Base-by-base conservation (phyloP, 2,329 filamentous ascomycete genomes). In the Aspergillus fischeri region DNA sequence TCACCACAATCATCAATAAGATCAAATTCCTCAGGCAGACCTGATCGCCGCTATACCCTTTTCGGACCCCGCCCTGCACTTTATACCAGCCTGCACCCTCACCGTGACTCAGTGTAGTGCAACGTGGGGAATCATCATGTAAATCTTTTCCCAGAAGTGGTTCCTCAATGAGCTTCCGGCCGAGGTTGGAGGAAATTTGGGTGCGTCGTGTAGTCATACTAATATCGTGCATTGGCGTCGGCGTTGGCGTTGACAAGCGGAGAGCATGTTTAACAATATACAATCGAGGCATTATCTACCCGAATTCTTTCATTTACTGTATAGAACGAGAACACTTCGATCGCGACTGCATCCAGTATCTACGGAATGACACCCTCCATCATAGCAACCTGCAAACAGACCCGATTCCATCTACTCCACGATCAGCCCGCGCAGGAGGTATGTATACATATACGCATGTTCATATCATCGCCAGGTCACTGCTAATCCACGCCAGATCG, bases 311-410 rank as follows among this genome's bases (percentile, higher is more conserved):
- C 11, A 17, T 7, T 6, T 35, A 35, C 32, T 35, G 4, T 7
- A 35, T 14, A 3, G 11, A 17, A 35, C 6, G 2, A 35, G 32
- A 35, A 17, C 17, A 7, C 14, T 17, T 17, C 1, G 5, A 8
- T 17, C 14, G 14, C 14, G 32, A 17, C 14, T 38, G 2, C 32
- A 17, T 7, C 32, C 2, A 38, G 32, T 24, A 21, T 17, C 20
- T n/a, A 35, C 25, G 38, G 8, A 2, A 65, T 63, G 62, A 42
- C 59, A 9, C 64, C 70, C 7, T 61, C 68, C 9, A 76, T 88
- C 56, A 74, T 86, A 51, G 86, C 84, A 63, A 85, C 83, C 21
- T 86, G 84, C 68, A 88, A 86, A 65, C 86, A 88, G 67, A 88
- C 85, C 2, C 81, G 86, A 10, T 88, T 89, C 60, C 83, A 87